Conservation (phyloP, 768 basidiomycete species). For the Trametopsis cervina region DNA sequence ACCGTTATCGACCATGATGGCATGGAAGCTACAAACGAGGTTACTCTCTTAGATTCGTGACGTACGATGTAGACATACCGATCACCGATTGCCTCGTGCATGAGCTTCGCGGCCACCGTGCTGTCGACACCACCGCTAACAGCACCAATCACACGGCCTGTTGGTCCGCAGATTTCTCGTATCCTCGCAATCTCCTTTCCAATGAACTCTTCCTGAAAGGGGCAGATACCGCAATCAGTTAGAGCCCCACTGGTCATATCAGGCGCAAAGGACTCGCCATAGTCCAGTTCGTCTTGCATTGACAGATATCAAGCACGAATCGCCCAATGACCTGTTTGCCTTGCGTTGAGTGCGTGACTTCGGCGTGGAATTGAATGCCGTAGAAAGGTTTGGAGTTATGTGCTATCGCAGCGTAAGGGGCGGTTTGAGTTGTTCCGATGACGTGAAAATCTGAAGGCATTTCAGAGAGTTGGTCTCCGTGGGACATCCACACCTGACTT, state of each 20-base stretch:
- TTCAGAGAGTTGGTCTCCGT: slow-evolving; percentile 86
- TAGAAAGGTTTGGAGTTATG: slow-evolving; percentile 86
- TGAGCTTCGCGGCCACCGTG: slow-evolving; percentile 96
- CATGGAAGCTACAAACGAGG: slow-evolving; percentile 70
- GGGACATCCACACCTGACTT: slow-evolving; percentile 98
- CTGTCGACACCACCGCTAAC: slow-evolving; percentile 98
- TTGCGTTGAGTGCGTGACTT: slow-evolving; percentile 89
- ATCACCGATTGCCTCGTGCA: slow-evolving; percentile 99
- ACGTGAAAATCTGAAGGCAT: slow-evolving; percentile 80
- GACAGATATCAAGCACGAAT: slow-evolving; percentile 82
- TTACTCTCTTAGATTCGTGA: slow-evolving; percentile 1
- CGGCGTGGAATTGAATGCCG: slow-evolving; percentile 98
- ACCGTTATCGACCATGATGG: slow-evolving; percentile 99
- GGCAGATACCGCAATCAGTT: not conserved
- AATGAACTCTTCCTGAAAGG: slow-evolving; percentile 87
- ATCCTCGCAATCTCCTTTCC: slow-evolving; percentile 94
- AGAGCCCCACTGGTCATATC: not conserved
- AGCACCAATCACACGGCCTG: slow-evolving; percentile 95
- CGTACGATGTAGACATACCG: slow-evolving; percentile 40
- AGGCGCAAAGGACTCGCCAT: slow-evolving; percentile 50
- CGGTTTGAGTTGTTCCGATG: slow-evolving; percentile 80
- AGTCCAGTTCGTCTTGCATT: slow-evolving; percentile 80
- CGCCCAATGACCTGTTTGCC: slow-evolving; percentile 86
- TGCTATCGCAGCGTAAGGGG: slow-evolving; percentile 90
- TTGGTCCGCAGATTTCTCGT: slow-evolving; percentile 87